Conservation (phyloP, 2,329 filamentous ascomycete species). For the Tolypocladium ovalisporum region DNA sequence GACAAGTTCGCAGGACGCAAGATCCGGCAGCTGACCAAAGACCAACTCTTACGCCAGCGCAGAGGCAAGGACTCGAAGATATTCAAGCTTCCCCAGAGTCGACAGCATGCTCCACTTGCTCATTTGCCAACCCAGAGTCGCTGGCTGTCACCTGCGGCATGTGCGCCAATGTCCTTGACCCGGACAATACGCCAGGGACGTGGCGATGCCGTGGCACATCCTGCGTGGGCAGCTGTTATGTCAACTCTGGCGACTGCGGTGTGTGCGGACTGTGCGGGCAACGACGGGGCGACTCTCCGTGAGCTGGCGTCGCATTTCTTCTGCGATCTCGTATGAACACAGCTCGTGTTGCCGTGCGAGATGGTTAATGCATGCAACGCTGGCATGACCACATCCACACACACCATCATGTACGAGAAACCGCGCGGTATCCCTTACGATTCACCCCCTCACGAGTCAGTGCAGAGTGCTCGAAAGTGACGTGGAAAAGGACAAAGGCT, state of each 20-base stretch:
- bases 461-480: neutral
- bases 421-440: neutral
- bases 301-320: neutral
- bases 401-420: neutral
- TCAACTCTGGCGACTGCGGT: slow-evolving; percentile 60
- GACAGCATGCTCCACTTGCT: slow-evolving; percentile 51
- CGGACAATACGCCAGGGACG: slow-evolving; percentile 36
- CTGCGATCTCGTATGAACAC: neutral
- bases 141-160: slow-evolving; percentile 48
- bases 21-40: neutral
- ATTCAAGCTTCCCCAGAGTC: neutral
- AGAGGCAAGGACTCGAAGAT: neutral
- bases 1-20: neutral
- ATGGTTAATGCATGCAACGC: neutral
- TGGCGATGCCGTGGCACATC: slow-evolving; percentile 51
- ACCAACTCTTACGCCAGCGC: neutral
- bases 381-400: neutral
- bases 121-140: slow-evolving; percentile 45
- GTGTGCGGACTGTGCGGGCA: slow-evolving; percentile 59
- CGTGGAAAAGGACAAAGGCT: neutral
- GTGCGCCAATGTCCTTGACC: slow-evolving; percentile 60
- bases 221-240: slow-evolving; percentile 48
- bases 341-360: neutral
- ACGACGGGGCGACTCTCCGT: slow-evolving; percentile 13
- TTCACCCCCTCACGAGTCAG: neutral